A percentile compares a stretch with the other conserved stretches of the same genome.
Evolutionary conservation across 495 filamentous ascomycete species (phyloP).

Genomic region (Penicillium longicatenatum): DNA sequence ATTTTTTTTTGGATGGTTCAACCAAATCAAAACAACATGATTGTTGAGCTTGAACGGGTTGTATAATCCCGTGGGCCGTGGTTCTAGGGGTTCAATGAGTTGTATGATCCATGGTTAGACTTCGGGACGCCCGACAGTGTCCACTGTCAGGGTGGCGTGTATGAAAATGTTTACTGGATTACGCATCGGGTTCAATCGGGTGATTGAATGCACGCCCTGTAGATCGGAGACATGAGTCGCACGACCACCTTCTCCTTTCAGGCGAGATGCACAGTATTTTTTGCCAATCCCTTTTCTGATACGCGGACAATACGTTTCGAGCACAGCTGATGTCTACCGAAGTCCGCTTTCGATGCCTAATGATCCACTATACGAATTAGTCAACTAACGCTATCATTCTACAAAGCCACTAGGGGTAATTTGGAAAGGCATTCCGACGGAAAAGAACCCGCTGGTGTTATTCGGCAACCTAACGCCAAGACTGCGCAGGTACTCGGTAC

Average conservation of each 20-base stretch:
- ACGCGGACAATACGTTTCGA: not conserved
- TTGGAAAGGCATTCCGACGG: not conserved
- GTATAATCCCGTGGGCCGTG: not conserved
- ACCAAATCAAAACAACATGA: not conserved
- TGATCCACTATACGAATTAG: not conserved
- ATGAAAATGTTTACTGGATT: not conserved
- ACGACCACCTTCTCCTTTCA: slow-evolving; percentile 2
- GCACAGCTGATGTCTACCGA: not conserved
- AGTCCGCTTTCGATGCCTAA: not conserved
- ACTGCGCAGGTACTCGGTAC: too few relatives aligned
- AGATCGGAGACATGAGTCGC: not conserved
- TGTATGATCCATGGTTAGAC: not conserved
- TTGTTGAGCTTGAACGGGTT: not conserved
- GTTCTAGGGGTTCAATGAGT: not conserved
- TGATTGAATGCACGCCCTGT: not conserved
- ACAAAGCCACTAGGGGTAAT: not conserved
- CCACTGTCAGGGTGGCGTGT: not conserved
- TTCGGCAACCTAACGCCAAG: not conserved
- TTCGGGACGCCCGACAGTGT: not conserved
- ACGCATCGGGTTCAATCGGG: slow-evolving; percentile 1
- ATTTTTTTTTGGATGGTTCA: not conserved
- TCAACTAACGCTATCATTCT: not conserved
- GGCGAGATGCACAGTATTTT: not conserved
- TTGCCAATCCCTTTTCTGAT: not conserved
- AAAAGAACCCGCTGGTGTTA: not conserved